Evolutionary conservation across 768 basidiomycete genomes (phyloP), one percentile per base, ranked within the genome.

Genomic region (Termitomyces sp.): DNA sequence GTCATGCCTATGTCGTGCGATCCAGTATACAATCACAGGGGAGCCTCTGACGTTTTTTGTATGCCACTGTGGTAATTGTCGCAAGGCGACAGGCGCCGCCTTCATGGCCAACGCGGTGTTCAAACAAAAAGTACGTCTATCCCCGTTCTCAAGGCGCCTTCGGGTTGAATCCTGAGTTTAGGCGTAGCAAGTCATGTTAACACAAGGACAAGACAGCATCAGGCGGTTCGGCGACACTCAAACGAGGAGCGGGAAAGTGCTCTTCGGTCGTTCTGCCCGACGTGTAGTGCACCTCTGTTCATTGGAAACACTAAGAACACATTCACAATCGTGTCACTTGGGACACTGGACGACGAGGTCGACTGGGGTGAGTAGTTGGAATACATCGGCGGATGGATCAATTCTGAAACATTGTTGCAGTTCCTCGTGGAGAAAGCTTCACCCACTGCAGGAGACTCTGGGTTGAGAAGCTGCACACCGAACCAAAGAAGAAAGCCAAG

Each of bases 21-120:
- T 78, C 30, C 64, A 65, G 53, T 78, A 74, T 54, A 67, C 70
- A 28, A 57, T 76, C 6, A 63, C 59, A 16, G 76, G 73, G 1
- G 71, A 73, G 33, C 77, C 76, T 3, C 40, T 74, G 52, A 66
- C 70, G 1, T 74, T 73, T 56, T 64, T 70, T n/a, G 68, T 76
- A 1, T 78, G 77, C 60, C 74, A 79, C 62, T 79, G 77, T 61
- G 55, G 54, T n/a, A 74, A 77, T 48, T 77, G 77, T 61, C 72
- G 69, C 63, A 76, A 76, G 63, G 68, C 72, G 20, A 74, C 71
- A 18, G 76, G 77, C 6, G 66, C 72, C n/a, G 73, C 73, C 18
- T 76, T 76, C 57, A 70, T 76, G 71, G 66, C 72, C 44, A 76
- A 75, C 46, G 63, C 64, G 5, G 72, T 74, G 55, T 76, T 74